Base-by-base conservation (phyloP, 78 protist species). In the Dictyostelium citrinum region DNA sequence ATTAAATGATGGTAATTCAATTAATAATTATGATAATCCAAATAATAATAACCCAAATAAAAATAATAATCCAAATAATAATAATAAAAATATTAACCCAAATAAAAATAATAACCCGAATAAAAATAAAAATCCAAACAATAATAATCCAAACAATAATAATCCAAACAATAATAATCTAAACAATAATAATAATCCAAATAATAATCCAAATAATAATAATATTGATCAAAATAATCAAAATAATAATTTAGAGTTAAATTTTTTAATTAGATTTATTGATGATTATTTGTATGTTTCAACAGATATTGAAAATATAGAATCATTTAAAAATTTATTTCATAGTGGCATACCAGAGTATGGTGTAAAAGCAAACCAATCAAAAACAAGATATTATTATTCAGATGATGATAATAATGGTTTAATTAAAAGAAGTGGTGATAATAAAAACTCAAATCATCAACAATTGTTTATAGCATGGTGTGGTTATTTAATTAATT, bases 211-310 rank as follows among this genome's bases (percentile, higher is more conserved):
- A n/a, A 64, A 64, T 24, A 64, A 64, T 64, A 64, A 64, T 64
- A 64, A 64, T 64, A 64, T 27, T 64, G 10, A 64, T 64, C 24
- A 64, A 27, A 64, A 64, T 64, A 24, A 64, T 64, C 33, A 71
- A 35, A 27, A 75, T 33, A 75, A 75, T 39, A 41, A 75, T n/a
- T 20, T 37, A 20, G 58, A 33, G 46, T 45, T 55, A 35, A 58
- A 80, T 80, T 80, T 35, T 14, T 17, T 82, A 16, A 17, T n/a
- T 68, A 60, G 90, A 45, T 67, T 82, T 67, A 43, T 67, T 45
- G 90, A 82, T 82, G 90, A 82, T 45, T 82, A 82, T 29, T 27
- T 82, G 12, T 67, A 67, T 39, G 64, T 82, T 17, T 37, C 80
- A n/a, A 29, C 76, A 27, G 12, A 8, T 29, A 6, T 9, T 10